Conservation (phyloP, 2,329 filamentous ascomycete species). For the Penicillium sp. region DNA sequence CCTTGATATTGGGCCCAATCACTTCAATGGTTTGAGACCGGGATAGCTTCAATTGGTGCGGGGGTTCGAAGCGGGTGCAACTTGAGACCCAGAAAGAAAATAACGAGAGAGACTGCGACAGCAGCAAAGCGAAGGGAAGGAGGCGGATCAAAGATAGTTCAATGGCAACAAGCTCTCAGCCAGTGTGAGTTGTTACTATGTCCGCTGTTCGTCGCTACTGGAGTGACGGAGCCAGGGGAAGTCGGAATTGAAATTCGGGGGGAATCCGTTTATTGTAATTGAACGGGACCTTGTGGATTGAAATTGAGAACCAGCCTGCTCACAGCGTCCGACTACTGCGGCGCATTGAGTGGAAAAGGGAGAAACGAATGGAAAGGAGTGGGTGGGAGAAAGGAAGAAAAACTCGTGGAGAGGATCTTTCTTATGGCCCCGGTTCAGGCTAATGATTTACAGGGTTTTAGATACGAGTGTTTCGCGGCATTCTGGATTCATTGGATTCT, state of each 20-base stretch:
- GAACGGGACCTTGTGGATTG: slow-evolving; percentile 1
- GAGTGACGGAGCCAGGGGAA: slow-evolving; percentile 21
- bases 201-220: slow-evolving; percentile 20
- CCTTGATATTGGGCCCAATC: background rate
- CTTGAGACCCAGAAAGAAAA: background rate
- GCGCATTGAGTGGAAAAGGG: slow-evolving; percentile 29
- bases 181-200: slow-evolving; percentile 28
- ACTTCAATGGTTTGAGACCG: background rate
- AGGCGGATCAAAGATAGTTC: background rate
- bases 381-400: slow-evolving; percentile 15
- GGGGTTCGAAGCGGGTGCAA: background rate
- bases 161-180: slow-evolving; percentile 30
- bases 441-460: background rate
- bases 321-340: slow-evolving; percentile 38
- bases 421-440: background rate
- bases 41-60: background rate
- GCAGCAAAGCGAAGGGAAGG: background rate
- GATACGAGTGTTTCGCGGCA: background rate
- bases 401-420: slow-evolving; percentile 7
- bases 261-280: background rate
- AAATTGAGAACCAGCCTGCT: slow-evolving; percentile 34
- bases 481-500: background rate
- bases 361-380: slow-evolving; percentile 18
- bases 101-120: slow-evolving; percentile 5
- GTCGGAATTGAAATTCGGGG: slow-evolving; percentile 20